phyloP scores from a whole-genome alignment of 129 eudicot genomes.

The Artemisia annua region DNA sequence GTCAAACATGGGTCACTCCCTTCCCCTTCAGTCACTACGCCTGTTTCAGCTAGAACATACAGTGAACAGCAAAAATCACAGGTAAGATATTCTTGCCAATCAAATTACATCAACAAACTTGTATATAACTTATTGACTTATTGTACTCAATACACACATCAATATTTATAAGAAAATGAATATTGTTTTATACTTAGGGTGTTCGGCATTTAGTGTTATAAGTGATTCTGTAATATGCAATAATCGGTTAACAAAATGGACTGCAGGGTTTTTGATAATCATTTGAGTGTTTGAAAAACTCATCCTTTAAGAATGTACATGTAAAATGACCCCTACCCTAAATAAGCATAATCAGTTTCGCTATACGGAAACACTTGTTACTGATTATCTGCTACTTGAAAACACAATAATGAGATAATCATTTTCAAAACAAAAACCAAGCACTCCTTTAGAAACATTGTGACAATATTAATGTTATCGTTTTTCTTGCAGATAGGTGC shows the following conservation, averaged over 20 bases:
- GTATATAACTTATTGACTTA: not conserved
- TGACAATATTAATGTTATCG: not conserved
- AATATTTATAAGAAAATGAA: not conserved
- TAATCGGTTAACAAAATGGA: too few species aligned
- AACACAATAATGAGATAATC: too few species aligned
- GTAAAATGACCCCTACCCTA: too few species aligned
- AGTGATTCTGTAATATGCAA: too few species aligned
- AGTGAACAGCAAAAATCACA: slow-evolving; percentile 53
- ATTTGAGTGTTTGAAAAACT: too few species aligned
- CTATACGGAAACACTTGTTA: too few species aligned
- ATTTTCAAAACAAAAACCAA: too few species aligned
- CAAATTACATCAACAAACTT: not conserved
- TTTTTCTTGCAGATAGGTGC: slow-evolving; percentile 45
- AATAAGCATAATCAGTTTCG: too few species aligned
- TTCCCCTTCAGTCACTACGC: slow-evolving; percentile 54
- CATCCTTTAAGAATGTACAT: too few species aligned
- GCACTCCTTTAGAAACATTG: not conserved
- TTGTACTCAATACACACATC: not conserved
- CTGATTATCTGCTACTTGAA: too few species aligned
- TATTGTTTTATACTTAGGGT: not conserved
- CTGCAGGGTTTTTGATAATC: too few species aligned
- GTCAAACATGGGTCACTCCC: slow-evolving; percentile 57
- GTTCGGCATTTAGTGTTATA: too few species aligned
- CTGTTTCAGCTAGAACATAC: slow-evolving; percentile 60
- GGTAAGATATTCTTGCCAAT: slow-evolving; percentile 36